Evolutionary conservation across 306 rosid species (phyloP).

Genomic region (Rosa multiflora): DNA sequence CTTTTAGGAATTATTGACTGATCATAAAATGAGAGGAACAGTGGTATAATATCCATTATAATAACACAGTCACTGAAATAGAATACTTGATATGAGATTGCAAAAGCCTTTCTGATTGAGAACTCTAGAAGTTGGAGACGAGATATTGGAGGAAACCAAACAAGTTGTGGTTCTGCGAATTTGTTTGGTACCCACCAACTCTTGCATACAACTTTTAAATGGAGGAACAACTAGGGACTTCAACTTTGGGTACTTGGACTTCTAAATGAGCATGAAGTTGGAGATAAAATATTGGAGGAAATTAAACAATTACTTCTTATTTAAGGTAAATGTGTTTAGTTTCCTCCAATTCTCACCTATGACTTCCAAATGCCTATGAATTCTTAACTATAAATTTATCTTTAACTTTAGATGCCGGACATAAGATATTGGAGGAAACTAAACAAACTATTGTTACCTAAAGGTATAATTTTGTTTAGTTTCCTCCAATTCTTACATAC

Average conservation of each 20-base stretch:
- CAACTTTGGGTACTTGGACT: background rate
- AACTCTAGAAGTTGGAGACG: background rate
- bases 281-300: background rate
- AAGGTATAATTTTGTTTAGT: background rate
- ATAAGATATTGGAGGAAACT: background rate
- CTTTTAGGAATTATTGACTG: background rate
- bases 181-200: background rate
- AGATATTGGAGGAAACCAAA: background rate
- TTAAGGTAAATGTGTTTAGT: background rate
- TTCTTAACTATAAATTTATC: background rate
- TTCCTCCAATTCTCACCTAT: background rate
- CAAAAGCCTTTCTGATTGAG: background rate
- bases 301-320: background rate
- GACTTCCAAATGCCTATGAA: background rate
- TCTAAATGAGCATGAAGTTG: background rate
- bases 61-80: background rate
- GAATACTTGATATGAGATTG: background rate
- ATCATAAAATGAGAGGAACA: background rate
- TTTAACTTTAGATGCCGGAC: background rate
- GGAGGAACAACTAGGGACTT: background rate
- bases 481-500: background rate
- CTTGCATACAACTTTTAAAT: background rate
- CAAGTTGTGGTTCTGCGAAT: background rate
- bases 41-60: background rate
- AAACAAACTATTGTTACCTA: background rate